phyloP scores from a whole-genome alignment of 768 basidiomycete species.

The Psilocybe cyanescens region DNA sequence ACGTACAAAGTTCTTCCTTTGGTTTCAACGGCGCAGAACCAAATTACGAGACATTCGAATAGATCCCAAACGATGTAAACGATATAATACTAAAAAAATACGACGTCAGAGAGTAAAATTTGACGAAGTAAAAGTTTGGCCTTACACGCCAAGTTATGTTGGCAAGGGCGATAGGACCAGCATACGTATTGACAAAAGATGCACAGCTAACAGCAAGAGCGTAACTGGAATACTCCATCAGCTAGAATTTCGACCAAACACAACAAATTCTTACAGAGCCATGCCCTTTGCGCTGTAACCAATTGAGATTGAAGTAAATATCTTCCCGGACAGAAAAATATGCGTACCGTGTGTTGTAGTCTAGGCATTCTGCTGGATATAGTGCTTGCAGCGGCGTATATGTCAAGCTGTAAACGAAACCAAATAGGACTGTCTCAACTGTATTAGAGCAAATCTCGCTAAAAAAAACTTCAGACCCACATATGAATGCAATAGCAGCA shows the following conservation, averaged over 20 bases:
- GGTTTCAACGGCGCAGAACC: conserved; percentile 45
- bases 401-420: conserved; percentile 54
- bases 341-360: conserved; percentile 51
- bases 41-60: conserved; percentile 40
- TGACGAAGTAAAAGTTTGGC: not conserved
- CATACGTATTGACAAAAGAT: conserved; percentile 55
- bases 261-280: conserved; percentile 43
- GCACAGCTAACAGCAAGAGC: conserved; percentile 46
- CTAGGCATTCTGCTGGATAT: conserved; percentile 58
- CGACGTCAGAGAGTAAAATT: not conserved
- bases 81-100: conserved; percentile 32
- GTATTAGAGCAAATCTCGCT: conserved; percentile 2
- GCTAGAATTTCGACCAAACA: not conserved
- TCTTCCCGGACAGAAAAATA: not conserved
- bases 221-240: conserved; percentile 31
- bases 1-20: conserved; percentile 46
- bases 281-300: conserved; percentile 59
- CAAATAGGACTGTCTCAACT: conserved; percentile 45
- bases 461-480: conserved; percentile 27
- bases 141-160: conserved; percentile 35
- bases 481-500: conserved; percentile 49
- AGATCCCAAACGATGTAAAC: conserved; percentile 46
- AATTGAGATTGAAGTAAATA: not conserved
- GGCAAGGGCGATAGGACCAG: conserved; percentile 40
- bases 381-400: conserved; percentile 65